Percentiles rank a stretch among this genome's conserved stretches.
Evolutionary conservation across 768 basidiomycete genomes (phyloP).

Genomic region (Leccinum incarnatum): DNA sequence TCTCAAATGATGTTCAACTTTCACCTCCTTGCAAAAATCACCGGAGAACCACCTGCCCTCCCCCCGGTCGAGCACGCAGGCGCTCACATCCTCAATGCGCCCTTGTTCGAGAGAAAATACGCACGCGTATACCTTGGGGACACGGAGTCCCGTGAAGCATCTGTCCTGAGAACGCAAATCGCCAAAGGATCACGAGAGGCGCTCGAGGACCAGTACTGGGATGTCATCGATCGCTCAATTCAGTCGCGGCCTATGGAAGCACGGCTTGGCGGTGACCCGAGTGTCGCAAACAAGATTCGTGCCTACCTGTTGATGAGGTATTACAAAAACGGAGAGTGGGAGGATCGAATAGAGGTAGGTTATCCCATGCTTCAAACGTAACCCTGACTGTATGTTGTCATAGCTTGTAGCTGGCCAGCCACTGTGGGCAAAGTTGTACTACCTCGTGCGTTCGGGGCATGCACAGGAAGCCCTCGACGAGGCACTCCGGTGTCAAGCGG

Average conservation of each 20-base stretch:
- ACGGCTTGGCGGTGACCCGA: constrained; percentile 86
- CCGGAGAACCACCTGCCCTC: constrained; percentile 69
- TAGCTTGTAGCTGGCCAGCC: constrained; percentile 85
- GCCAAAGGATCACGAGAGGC: constrained; percentile 76
- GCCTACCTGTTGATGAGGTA: constrained; percentile 82
- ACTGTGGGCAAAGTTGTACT: constrained; percentile 93
- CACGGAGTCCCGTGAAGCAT: constrained; percentile 61
- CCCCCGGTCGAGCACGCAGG: constrained; percentile 76
- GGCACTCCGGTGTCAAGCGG: constrained; percentile 64
- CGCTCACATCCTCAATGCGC: constrained; percentile 80
- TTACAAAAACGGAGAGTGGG: constrained; percentile 81
- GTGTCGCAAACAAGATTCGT: constrained; percentile 83
- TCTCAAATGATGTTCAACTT: constrained; percentile 69
- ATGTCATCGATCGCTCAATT: constrained; percentile 78
- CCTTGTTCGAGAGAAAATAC: constrained; percentile 78
- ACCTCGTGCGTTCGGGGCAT: constrained; percentile 85
- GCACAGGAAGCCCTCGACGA: constrained; percentile 76
- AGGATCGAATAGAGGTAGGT: constrained; percentile 81
- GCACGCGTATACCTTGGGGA: constrained; percentile 74
- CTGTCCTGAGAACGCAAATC: constrained; percentile 66
- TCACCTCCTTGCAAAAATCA: constrained; percentile 74
- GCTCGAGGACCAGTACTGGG: constrained; percentile 87
- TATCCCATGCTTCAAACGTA: not conserved
- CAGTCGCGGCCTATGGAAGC: constrained; percentile 83
- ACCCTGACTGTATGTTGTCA: constrained; percentile 6